Evolutionary conservation across 148 eudicot species (phyloP).

Genomic region (Fagopyrum homotropicum): DNA sequence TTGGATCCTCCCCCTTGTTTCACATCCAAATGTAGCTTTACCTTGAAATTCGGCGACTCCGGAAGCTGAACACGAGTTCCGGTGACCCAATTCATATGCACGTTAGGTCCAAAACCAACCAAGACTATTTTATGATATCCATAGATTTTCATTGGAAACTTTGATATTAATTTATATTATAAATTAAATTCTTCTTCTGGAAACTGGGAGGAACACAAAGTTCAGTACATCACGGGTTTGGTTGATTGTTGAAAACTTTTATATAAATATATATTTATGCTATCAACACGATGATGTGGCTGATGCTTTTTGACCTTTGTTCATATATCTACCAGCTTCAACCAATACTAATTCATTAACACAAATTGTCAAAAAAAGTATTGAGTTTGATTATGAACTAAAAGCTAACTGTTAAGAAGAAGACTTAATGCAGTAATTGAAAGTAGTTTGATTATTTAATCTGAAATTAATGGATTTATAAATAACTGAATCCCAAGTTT

Average conservation of each 20-base stretch:
- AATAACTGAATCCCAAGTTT: not conserved
- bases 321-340: slow-evolving; percentile 3
- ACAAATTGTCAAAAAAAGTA: slow-evolving; percentile 3
- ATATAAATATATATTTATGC: not conserved
- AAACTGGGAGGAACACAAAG: not conserved
- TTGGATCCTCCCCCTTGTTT: slow-evolving; percentile 77
- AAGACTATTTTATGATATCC: not conserved
- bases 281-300: not conserved
- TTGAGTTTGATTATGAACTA: not conserved
- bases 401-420: too few species aligned
- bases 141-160: not conserved
- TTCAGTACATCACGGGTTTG: slow-evolving; percentile 8
- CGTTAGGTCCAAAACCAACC: slow-evolving; percentile 8
- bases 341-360: not conserved
- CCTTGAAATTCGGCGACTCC: slow-evolving; percentile 73
- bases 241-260: slow-evolving; percentile 4
- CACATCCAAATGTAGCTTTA: slow-evolving; percentile 53
- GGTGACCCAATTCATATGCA: not conserved
- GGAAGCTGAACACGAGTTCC: slow-evolving; percentile 45
- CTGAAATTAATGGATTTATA: not conserved
- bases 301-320: slow-evolving; percentile 9
- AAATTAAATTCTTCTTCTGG: not conserved
- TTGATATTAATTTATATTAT: not conserved
- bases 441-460: not conserved
- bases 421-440: not conserved